These are phyloP conservation scores for Puccinia horiana DNA, from an alignment of 1,284 basidiomycete species.

Conservation along the genomic window DNA sequence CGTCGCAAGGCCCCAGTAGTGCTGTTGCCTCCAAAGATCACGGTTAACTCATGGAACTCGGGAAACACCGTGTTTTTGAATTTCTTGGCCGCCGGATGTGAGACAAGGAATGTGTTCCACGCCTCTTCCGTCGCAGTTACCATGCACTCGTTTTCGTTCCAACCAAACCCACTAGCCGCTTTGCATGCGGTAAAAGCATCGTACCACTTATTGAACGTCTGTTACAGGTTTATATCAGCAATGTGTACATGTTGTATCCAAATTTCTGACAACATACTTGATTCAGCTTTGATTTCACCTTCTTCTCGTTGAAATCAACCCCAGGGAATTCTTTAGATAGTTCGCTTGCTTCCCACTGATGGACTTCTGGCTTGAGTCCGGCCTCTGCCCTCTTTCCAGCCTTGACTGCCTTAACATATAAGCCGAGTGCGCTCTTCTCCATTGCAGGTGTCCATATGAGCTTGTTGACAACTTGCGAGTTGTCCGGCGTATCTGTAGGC, in stretches of 20 bases:
- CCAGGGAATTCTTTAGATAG: not conserved
- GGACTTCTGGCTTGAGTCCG: not conserved
- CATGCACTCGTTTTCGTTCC: not conserved
- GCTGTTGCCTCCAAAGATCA: not conserved
- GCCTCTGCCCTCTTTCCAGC: not conserved
- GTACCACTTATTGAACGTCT: not conserved
- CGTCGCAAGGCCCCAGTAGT: not conserved
- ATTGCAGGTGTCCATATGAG: not conserved
- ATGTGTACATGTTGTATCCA: too few relatives aligned
- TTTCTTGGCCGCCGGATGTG: not conserved
- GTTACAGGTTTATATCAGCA: not conserved
- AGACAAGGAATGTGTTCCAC: not conserved
- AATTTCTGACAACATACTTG: too few relatives aligned
- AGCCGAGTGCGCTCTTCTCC: not conserved
- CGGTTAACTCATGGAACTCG: not conserved
- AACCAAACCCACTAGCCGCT: not conserved
- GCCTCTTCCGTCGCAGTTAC: not conserved
- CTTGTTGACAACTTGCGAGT: not conserved
- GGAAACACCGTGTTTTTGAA: conserved; percentile 19
- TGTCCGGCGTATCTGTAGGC: too few relatives aligned
- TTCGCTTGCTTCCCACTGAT: not conserved
- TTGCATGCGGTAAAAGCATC: not conserved
- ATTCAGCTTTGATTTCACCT: not conserved
- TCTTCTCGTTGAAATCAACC: not conserved
- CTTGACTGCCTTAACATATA: not conserved